Conservation (phyloP, 371 early-diverging fungal genomes). For the Mortierella sp. region DNA sequence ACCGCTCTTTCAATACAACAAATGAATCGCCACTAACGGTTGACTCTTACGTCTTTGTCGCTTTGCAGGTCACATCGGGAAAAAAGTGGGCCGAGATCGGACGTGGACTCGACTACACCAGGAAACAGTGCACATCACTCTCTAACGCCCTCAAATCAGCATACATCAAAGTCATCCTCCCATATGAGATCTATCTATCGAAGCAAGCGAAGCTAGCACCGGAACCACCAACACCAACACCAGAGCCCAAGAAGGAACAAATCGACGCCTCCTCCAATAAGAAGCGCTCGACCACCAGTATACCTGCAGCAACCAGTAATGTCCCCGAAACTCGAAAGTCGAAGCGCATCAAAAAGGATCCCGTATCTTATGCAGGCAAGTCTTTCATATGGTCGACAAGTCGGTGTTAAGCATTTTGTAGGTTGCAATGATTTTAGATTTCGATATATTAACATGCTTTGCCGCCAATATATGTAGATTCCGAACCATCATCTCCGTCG, state of each 20-base stretch:
- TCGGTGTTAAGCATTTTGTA: not conserved
- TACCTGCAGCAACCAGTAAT: constrained; percentile 1
- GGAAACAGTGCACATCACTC: constrained; percentile 86
- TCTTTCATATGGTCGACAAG: not conserved
- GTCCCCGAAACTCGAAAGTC: constrained; percentile 40
- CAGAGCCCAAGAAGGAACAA: constrained; percentile 30
- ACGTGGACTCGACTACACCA: constrained; percentile 82
- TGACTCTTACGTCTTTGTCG: not conserved
- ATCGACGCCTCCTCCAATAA: constrained; percentile 17
- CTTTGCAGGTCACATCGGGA: constrained; percentile 75
- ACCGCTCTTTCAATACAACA: not conserved
- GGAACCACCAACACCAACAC: constrained; percentile 10
- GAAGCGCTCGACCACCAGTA: constrained; percentile 7
- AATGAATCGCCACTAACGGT: not conserved
- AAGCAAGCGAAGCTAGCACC: constrained; percentile 37
- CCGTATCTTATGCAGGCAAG: constrained; percentile 54
- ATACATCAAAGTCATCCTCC: constrained; percentile 84
- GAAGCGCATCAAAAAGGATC: constrained; percentile 56
- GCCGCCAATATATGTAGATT: constrained; percentile 23
- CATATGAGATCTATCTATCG: constrained; percentile 87
- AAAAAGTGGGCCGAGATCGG: constrained; percentile 95
- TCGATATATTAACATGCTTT: not conserved
- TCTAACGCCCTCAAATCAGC: constrained; percentile 85
- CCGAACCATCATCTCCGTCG: constrained; percentile 53
- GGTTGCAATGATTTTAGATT: not conserved